Evolutionary conservation across 768 basidiomycete species (phyloP), one percentile per base, ranked within the genome.

Genomic region (Hygrophorus russula): DNA sequence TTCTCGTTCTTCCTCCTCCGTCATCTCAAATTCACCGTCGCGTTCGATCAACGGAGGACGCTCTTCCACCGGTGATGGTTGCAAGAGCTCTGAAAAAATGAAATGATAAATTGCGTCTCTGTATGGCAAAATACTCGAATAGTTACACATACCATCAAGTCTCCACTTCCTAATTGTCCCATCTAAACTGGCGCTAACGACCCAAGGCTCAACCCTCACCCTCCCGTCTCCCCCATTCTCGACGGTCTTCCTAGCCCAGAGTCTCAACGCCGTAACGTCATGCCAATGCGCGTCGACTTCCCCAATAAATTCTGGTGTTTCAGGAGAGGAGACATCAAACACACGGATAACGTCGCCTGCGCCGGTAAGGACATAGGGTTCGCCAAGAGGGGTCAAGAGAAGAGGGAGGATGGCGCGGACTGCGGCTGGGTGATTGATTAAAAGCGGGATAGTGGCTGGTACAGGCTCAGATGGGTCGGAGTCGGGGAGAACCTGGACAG

Each of bases 1-100:
- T 59, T 96, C 91, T 15, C 76, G 70, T 53, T 92, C 90, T 60
- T 96, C 93, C 41, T 94, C 93, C 53, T 83, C 88, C 8, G 91
- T 84, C 60, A 93, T 56, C 42, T 67, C 24, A 59, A 72, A 56
- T 56, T 56, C 11, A 60, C 12, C 40, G 40, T 52, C 31, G 9
- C 54, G 44, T 10, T 50, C 51, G 13, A 46, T 38, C 13, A 32
- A 28, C 13, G 47, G 15, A 35, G 51, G 44, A 47, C 52, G 39
- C 14, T 45, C 38, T 44, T 48, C 46, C 0, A 41, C 43, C 6
- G 41, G 44, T 20, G 53, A 52, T 13, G 66, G 67, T 40, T 59
- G 58, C 39, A 73, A 51, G 12, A 74, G 59, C 24, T 74, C 72
- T 76, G 36, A 44, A 44, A 37, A 30, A 36, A 41, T 15, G n/a